A percentile compares a stretch with the other conserved stretches of the same genome.
Conservation (phyloP, 441 rosid genomes). For the Populus tomentosa region DNA sequence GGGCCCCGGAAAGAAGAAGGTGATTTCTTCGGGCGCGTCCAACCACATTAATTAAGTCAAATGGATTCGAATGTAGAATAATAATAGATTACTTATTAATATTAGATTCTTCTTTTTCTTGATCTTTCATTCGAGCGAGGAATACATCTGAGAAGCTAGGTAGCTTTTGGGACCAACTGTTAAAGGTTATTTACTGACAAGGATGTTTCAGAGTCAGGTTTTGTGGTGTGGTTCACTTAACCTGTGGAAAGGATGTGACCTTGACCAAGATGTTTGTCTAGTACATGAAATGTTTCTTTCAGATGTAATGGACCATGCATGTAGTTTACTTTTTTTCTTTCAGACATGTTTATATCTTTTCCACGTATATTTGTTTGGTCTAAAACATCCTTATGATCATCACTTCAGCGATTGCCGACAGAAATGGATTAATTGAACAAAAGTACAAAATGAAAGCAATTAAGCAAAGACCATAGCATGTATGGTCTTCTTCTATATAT, state of each 20-base stretch:
- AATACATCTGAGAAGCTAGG: not conserved
- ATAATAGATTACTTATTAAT: slow-evolving; percentile 6
- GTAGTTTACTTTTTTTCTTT: not conserved
- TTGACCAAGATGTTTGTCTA: not conserved
- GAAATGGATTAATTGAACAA: not conserved
- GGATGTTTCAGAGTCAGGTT: slow-evolving; percentile 31
- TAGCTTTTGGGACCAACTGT: slow-evolving; percentile 5
- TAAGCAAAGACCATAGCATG: not conserved
- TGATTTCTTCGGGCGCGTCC: slow-evolving; percentile 22
- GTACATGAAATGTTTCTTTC: slow-evolving; percentile 28
- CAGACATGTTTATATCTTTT: not conserved
- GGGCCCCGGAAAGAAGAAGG: slow-evolving; percentile 67
- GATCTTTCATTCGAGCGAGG: not conserved
- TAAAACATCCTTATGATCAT: not conserved
- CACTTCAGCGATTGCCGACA: not conserved
- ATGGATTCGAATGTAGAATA: slow-evolving; percentile 13
- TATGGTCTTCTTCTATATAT: too few species aligned
- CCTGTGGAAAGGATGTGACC: slow-evolving; percentile 18
- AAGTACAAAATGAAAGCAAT: not conserved
- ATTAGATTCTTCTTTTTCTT: slow-evolving; percentile 1
- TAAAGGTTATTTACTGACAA: slow-evolving; percentile 22
- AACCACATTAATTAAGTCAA: slow-evolving; percentile 23
- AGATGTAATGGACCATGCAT: not conserved
- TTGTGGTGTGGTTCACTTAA: slow-evolving; percentile 26
- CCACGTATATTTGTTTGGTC: not conserved